phyloP scores from a whole-genome alignment of 768 basidiomycete genomes.

The Boletus fagicola region DNA sequence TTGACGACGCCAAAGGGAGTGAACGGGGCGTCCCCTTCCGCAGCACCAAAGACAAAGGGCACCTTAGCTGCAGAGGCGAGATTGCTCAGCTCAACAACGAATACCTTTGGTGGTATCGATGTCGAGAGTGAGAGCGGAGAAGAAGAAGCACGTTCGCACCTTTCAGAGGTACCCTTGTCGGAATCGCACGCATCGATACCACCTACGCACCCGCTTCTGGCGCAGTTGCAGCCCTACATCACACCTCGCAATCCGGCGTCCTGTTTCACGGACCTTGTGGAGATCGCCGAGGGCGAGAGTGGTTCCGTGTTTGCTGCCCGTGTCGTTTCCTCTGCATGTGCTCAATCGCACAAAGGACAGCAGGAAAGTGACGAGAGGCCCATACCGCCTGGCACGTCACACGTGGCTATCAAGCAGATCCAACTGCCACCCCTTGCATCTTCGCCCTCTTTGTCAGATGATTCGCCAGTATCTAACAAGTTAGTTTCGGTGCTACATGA shows the following conservation, averaged over 20 bases:
- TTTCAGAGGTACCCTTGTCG: not conserved
- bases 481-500: constrained; percentile 62
- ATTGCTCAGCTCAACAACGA: constrained; percentile 32
- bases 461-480: constrained; percentile 51
- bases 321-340: constrained; percentile 21
- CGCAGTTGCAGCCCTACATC: constrained; percentile 55
- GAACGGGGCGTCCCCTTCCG: constrained; percentile 4
- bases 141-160: not conserved
- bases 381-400: constrained; percentile 29
- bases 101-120: constrained; percentile 39
- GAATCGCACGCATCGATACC: not conserved
- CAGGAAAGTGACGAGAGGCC: constrained; percentile 21
- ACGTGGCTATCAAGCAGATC: constrained; percentile 80
- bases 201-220: constrained; percentile 37
- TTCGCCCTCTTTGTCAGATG: constrained; percentile 13
- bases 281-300: constrained; percentile 82
- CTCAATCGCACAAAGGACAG: not conserved
- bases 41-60: constrained; percentile 8
- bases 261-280: constrained; percentile 64
- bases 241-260: constrained; percentile 62
- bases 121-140: constrained; percentile 10
- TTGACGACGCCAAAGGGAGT: constrained; percentile 20
- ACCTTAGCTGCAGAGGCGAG: constrained; percentile 25
- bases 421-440: constrained; percentile 46
- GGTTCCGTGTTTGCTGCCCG: constrained; percentile 62